A percentile compares a stretch with the other conserved stretches of the same genome.
Conservation (phyloP, 1,139 yeast genomes). For the Nakaseomyces nivariensis region DNA sequence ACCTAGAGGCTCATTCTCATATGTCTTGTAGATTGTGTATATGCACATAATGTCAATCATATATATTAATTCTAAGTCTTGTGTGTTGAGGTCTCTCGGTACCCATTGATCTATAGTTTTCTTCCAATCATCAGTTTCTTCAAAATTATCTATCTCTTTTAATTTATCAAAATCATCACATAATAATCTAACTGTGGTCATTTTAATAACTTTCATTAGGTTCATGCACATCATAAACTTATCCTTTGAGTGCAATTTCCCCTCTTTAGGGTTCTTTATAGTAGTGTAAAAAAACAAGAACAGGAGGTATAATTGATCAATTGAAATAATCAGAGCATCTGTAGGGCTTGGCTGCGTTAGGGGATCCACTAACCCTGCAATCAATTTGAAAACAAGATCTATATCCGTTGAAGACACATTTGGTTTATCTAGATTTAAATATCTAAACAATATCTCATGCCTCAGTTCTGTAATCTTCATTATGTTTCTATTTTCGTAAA, state of each 20-base stretch:
- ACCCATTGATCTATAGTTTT: slow-evolving; percentile 41
- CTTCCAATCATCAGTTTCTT: slow-evolving; percentile 34
- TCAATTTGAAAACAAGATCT: slow-evolving; percentile 14
- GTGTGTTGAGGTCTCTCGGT: slow-evolving; percentile 35
- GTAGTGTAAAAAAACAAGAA: slow-evolving; percentile 37
- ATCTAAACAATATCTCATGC: slow-evolving; percentile 21
- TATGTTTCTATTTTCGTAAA: slow-evolving; percentile 17
- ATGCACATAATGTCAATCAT: slow-evolving; percentile 43
- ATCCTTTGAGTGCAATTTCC: slow-evolving; percentile 2
- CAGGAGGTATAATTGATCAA: slow-evolving; percentile 45
- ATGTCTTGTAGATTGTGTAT: slow-evolving; percentile 44
- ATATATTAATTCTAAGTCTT: slow-evolving; percentile 41
- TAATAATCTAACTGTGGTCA: slow-evolving; percentile 35
- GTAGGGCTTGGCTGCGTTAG: slow-evolving; percentile 58
- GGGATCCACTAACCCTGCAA: slow-evolving; percentile 47
- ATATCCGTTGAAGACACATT: slow-evolving; percentile 16
- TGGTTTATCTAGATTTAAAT: slow-evolving; percentile 14
- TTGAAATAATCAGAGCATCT: slow-evolving; percentile 42
- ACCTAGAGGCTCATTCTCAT: slow-evolving; percentile 27
- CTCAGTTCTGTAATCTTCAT: slow-evolving; percentile 22
- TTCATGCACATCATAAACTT: slow-evolving; percentile 36
- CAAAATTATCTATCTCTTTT: slow-evolving; percentile 38
- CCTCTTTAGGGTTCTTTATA: slow-evolving; percentile 4
- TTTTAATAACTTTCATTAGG: slow-evolving; percentile 37
- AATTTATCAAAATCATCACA: slow-evolving; percentile 41